Evolutionary conservation across 305 asterid genomes (phyloP).

Genomic region (Salvia sclarea): DNA sequence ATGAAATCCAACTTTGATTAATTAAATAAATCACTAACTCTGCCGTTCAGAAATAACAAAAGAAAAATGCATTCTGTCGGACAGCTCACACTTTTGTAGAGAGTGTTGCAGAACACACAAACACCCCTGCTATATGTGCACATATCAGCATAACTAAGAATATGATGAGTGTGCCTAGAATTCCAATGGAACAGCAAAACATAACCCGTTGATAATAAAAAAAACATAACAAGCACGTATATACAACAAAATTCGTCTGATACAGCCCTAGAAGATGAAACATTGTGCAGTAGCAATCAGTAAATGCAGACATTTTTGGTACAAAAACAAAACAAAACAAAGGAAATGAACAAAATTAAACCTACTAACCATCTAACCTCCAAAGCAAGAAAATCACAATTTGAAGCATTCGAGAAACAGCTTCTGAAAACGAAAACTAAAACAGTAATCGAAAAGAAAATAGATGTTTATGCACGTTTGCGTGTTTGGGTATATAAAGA

Average conservation of each 20-base stretch:
- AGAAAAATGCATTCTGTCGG: not conserved
- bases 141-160: too few species aligned
- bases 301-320: not conserved
- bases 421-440: not conserved
- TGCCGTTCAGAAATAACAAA: not conserved
- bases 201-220: not conserved
- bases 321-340: not conserved
- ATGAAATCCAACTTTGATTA: not conserved
- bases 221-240: not conserved
- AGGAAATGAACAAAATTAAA: not conserved
- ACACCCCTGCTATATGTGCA: not conserved
- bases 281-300: not conserved
- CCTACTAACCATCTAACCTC: conserved; percentile 18
- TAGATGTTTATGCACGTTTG: not conserved
- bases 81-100: not conserved
- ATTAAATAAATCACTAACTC: conserved; percentile 2
- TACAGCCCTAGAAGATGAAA: conserved; percentile 7
- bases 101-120: not conserved
- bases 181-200: not conserved
- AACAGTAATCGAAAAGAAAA: not conserved
- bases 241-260: conserved; percentile 3
- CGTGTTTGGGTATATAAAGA: not conserved
- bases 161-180: conserved; percentile 8
- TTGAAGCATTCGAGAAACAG: not conserved
- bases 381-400: conserved; percentile 26